Percentiles rank a stretch among this genome's conserved stretches.
These are phyloP conservation scores for Anthoceros angustus DNA, from an alignment of 225 moss, liverwort and hornwort species.

Conservation along the genomic window DNA sequence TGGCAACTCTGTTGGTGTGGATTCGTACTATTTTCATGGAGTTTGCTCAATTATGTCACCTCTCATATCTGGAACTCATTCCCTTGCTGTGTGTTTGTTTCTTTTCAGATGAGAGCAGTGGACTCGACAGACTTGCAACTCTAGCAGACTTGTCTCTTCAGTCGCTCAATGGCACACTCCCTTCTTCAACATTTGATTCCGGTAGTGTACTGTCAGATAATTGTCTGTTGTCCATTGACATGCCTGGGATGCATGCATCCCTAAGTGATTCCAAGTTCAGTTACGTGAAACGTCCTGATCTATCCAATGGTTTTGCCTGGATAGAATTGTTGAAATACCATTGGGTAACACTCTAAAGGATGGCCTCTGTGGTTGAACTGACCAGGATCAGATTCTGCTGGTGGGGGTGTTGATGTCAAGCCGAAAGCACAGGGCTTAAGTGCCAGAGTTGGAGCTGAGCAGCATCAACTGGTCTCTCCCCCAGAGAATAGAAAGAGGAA, in stretches of 20 bases:
- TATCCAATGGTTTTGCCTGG: background rate
- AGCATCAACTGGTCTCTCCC: background rate
- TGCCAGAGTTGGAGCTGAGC: background rate
- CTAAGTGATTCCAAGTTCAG: background rate
- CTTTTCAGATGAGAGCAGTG: slow-evolving; percentile 62
- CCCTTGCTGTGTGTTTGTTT: background rate
- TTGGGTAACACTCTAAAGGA: background rate
- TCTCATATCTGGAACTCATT: background rate
- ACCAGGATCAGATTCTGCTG: background rate
- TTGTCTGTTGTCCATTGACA: background rate
- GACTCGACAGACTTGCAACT: slow-evolving; percentile 77
- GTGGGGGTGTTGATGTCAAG: background rate
- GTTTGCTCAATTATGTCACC: background rate
- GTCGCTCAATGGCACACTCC: slow-evolving; percentile 28
- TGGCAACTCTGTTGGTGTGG: background rate
- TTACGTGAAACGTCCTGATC: background rate
- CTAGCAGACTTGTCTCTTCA: slow-evolving; percentile 64
- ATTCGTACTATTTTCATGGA: background rate
- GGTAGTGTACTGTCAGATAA: slow-evolving; percentile 8
- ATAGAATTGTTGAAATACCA: background rate
- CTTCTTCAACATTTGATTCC: slow-evolving; percentile 23
- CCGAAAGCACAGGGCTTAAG: background rate
- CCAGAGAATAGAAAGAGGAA: background rate
- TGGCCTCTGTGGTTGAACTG: background rate
- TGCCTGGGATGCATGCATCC: background rate